These are phyloP conservation scores for Backusella parvicylindrica DNA, from an alignment of 192 early-diverging fungal genomes.

Conservation along the genomic window DNA sequence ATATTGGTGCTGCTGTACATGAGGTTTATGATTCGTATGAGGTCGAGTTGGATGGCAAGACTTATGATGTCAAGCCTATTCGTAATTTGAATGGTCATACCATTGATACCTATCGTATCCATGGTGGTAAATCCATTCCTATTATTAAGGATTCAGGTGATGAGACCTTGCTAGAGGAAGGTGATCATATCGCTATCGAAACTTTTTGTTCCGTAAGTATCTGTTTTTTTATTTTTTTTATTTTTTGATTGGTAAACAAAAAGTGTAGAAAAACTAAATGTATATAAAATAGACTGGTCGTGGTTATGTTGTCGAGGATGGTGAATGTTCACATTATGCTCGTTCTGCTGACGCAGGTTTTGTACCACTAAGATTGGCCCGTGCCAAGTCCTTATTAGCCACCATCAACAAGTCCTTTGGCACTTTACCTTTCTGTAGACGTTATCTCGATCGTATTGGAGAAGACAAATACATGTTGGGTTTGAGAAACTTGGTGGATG, in stretches of 20 bases:
- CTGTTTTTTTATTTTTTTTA: not conserved
- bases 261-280: not conserved
- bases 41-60: slow-evolving; percentile 91
- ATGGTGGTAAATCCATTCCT: slow-evolving; percentile 92
- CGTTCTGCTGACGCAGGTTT: slow-evolving; percentile 55
- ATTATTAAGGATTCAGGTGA: slow-evolving; percentile 83
- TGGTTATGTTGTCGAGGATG: slow-evolving; percentile 86
- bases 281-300: slow-evolving; percentile 66
- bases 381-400: slow-evolving; percentile 70
- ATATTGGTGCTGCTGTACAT: slow-evolving; percentile 94
- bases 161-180: slow-evolving; percentile 94
- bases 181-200: slow-evolving; percentile 93
- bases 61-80: slow-evolving; percentile 88
- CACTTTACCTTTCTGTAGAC: slow-evolving; percentile 91
- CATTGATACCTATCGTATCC: slow-evolving; percentile 89
- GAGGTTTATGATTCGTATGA: slow-evolving; percentile 99
- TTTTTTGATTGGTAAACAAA: not conserved
- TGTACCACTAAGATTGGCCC: slow-evolving; percentile 68
- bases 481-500: slow-evolving; percentile 81
- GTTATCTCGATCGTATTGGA: slow-evolving; percentile 93
- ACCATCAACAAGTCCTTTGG: slow-evolving; percentile 90
- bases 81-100: slow-evolving; percentile 97
- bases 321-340: slow-evolving; percentile 90
- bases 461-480: slow-evolving; percentile 88
- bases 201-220: slow-evolving; percentile 81